Evolutionary conservation across 1,139 yeast species (phyloP), one percentile per base, ranked within the genome.

Genomic region (Yamadazyma triangularis): DNA sequence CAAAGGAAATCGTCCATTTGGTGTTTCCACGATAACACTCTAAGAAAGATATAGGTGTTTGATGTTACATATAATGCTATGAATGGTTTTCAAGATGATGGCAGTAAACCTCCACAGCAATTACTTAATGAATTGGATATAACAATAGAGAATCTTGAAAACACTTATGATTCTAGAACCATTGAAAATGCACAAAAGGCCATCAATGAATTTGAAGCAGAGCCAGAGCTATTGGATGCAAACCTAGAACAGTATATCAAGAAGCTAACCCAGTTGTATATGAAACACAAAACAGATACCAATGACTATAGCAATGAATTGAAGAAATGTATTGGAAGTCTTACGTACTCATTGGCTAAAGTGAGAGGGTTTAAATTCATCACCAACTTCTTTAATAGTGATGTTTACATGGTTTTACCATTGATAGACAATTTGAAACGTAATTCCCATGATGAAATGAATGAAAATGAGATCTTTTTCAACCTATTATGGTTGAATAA

Each of bases 401-500:
- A 82, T 33, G 73, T 82, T 1, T 59, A 65, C 38, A 49, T 74
- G 24, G 53, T 83, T 8, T 64, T 65, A 0, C 39, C 42, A 5
- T 48, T 77, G 2, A 33, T 73, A 19, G 29, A 44, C 4, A 38
- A 53, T 28, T 35, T 59, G 9, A 22, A 25, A 2, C n/a, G n/a
- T n/a, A n/a, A n/a, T n/a, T n/a, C n/a, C n/a, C n/a, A n/a, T n/a
- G 12, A 31, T 5, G 32, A 14, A 11, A 31, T 35, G 21, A 35
- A 40, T 71, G 95, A 93, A 62, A 76, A 48, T 40, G 73, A 73
- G 29, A 51, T 66, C 8, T 85, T 76, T 43, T 53, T 79, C 4
- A 51, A 79, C 26, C 55, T 87, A n/a, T 58, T 84, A 6, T 88
- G 96, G 95, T 60, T 86, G 11, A 70, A 83, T 1, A 75, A 80